phyloP scores from a whole-genome alignment of 148 eudicot species.

The Camellia granthamiana region DNA sequence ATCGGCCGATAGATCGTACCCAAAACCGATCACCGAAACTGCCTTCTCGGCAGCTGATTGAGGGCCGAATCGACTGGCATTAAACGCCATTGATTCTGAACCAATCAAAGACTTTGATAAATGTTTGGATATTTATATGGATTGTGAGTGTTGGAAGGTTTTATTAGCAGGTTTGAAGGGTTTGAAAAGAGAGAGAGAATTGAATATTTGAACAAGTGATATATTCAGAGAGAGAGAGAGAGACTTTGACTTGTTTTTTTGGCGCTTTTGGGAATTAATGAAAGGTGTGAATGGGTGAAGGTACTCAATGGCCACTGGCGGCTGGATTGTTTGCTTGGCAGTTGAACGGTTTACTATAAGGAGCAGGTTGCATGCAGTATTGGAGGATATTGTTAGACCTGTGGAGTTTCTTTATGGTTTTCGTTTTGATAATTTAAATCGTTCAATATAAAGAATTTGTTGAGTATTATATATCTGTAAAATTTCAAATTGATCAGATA shows the following conservation, averaged over 20 bases:
- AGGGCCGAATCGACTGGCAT: constrained; percentile 46
- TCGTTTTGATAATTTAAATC: too few relatives aligned
- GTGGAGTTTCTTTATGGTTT: too few relatives aligned
- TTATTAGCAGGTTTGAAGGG: constrained; percentile 4
- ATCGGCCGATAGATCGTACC: constrained; percentile 66
- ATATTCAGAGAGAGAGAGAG: too few relatives aligned
- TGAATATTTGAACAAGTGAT: background rate
- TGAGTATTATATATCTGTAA: too few relatives aligned
- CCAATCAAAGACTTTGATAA: too few relatives aligned
- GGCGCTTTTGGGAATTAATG: background rate
- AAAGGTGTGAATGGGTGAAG: too few relatives aligned
- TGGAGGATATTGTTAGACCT: too few relatives aligned
- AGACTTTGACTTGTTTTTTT: background rate
- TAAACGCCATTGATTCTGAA: constrained; percentile 28
- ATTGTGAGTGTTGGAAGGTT: constrained; percentile 11
- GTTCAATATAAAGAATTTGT: too few relatives aligned
- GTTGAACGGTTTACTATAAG: too few relatives aligned
- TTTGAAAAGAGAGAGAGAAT: background rate
- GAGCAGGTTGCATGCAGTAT: too few relatives aligned
- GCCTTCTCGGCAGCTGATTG: constrained; percentile 81
- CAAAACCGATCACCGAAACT: constrained; percentile 72
- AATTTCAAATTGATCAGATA: too few relatives aligned
- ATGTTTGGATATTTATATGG: background rate
- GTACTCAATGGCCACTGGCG: constrained; percentile 9
- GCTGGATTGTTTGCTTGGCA: background rate